Conservation (phyloP, 306 rosid genomes). For the Pueraria montana region DNA sequence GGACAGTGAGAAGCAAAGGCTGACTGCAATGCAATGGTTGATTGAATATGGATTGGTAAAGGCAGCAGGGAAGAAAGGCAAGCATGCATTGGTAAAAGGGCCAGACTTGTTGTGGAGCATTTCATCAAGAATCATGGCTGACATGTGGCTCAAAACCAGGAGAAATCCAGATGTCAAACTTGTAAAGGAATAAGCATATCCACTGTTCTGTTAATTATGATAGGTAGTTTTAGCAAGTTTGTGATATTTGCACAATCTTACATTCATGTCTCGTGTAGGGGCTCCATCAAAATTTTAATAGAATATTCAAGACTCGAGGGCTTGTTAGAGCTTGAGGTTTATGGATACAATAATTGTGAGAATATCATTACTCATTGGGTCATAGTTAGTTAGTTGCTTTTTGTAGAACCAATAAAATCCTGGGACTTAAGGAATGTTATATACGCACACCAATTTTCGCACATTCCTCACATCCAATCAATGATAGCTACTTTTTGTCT, state of each 20-base stretch:
- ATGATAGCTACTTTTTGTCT: neutral
- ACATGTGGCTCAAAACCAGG: slow-evolving; percentile 87
- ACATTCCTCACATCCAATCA: neutral
- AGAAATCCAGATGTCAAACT: slow-evolving; percentile 87
- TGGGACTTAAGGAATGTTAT: neutral
- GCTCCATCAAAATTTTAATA: neutral
- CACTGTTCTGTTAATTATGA: neutral
- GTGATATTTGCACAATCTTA: neutral
- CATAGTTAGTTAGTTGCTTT: neutral
- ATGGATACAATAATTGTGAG: slow-evolving; percentile 6
- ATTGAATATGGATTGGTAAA: slow-evolving; percentile 81
- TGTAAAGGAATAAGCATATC: slow-evolving; percentile 37
- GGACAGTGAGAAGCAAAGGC: slow-evolving; percentile 80
- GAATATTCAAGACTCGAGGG: neutral
- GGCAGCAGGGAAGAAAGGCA: slow-evolving; percentile 68
- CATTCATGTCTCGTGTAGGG: slow-evolving; percentile 7
- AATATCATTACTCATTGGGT: neutral
- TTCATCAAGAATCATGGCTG: slow-evolving; percentile 84
- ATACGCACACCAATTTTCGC: neutral
- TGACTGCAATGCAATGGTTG: slow-evolving; percentile 95
- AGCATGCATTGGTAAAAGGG: slow-evolving; percentile 53
- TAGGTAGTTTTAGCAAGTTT: neutral
- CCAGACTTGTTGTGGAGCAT: slow-evolving; percentile 86
- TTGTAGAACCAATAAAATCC: slow-evolving; percentile 1
- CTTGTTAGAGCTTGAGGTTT: slow-evolving; percentile 5